Evolutionary conservation across 2,329 filamentous ascomycete species (phyloP), one percentile per base, ranked within the genome.

Genomic region (Xylaria sp.): DNA sequence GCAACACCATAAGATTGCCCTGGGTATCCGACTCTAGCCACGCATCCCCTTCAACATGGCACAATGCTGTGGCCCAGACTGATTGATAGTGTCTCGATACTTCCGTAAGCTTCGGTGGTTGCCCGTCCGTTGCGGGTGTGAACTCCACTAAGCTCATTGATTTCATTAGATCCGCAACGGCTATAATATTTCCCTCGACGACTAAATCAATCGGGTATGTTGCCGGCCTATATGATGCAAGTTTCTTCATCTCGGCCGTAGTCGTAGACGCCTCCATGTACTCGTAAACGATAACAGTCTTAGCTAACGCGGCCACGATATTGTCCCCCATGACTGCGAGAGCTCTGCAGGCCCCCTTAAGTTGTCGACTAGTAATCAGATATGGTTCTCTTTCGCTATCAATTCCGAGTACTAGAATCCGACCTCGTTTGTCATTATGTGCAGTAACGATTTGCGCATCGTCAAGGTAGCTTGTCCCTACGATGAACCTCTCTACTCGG

Each of bases 161-260:
- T 81, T 98, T 98, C 92, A 97, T 98, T 54, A 99, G 82, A 76
- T 99, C 96, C 0, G 91, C 92, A 9, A 98, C 90, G 0, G 92
- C 93, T 70, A 99, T 94, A 27, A 88, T 85, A 72, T 91, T 90
- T 0, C 87, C 92, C 1, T 89, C 88, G 14, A 98, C 86, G 9
- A 90, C 89, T 6, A 98, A 79, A 72, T 95, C 93, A 17, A 97
- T 88, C 0, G 96, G 94, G 36, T 93, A 92, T 0, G 94, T 97
- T 2, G 93, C 89, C 1, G 93, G 92, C 12, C 94, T 89, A 79
- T 94, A 97, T 1, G 89, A 88, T 0, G 93, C 92, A 17, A 92
- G 78, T 77, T 92, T 95, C 58, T 86, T 84, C 9, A 98, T 84
- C 53, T 84, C 84, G 61, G 85, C 88, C 70, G 79, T 84, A 32